Base-by-base conservation (phyloP, 2,329 filamentous ascomycete genomes). In the Venturia aucupariae region DNA sequence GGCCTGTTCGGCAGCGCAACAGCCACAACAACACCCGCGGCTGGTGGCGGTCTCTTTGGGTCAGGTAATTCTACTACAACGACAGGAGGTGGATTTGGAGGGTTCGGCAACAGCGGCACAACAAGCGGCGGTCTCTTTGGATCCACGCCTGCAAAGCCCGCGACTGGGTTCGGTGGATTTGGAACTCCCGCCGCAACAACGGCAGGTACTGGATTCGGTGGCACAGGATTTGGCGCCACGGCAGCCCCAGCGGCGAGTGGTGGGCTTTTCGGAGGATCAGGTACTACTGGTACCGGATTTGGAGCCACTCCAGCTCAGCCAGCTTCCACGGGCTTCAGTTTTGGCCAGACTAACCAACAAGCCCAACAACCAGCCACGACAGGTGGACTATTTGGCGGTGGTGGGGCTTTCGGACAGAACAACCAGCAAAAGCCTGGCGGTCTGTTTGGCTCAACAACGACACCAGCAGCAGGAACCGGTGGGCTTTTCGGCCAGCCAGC, bases 371-470 rank as follows among this genome's bases (percentile, higher is more conserved):
- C 79, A 15, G 70, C 72, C 55, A 7, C 22, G 41, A 27, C 22
- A 19, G 70, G 70, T 27, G 70, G 72, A 17, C 68, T 75, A 3
- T 76, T 76, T 41, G 74, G 74, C 30, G 71, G 76, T 41, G 71
- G 76, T 15, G 78, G 82, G 1, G 73, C 85, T 3, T 86, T 86
- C 64, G 83, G 83, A 70, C 68, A 70, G 62, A 62, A 68, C 30
- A 68, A 69, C 64, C 66, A 70, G 65, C 63, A 65, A 55, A 66
- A 67, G 71, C 32, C 68, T 32, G 68, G 67, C 39, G 67, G 65
- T 39, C 77, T 64, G 39, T 66, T 66, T 30, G 60, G 64, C n/a
- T 75, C 68, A 27, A 71, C 68, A 27, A 71, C 68, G 41, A 70
- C 70, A 63, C n/a, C 15, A 24, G 70, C 69, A 48, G 71, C 67